Base-by-base conservation (phyloP, 108 stramenopile species). In the Skeletonema grethae region DNA sequence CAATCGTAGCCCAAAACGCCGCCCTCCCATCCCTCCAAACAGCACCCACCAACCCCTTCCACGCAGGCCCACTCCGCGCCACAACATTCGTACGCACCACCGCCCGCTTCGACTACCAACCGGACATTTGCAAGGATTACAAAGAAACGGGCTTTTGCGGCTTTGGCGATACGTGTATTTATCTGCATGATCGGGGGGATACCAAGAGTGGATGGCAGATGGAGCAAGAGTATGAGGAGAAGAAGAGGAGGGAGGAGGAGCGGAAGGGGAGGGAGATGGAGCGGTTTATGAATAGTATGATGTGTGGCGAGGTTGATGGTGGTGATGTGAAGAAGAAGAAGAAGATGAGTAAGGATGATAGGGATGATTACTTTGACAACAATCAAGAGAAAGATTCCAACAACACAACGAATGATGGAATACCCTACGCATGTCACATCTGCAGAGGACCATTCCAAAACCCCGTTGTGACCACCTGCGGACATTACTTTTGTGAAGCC, bases 121-220 rank as follows among this genome's bases (percentile, higher is more conserved):
- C 98, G 0, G 97, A 98, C 72, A 93, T 99, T 63, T 99, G 99
- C 85, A 99, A 99, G 73, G 99, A 99, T 63, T 99, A 98, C 82
- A 98, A 98, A 59, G 97, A 98, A 43, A 99, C 99, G 2, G 99
- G 99, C 41, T 99, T 97, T 82, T 99, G 99, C 70, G 99, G 99
- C 12, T 99, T 93, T 76, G 99, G 99, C 0, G 99, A 99, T 72
- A 94, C 88, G 9, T 99, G 99, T 59, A 98, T 97, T 64, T 99
- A 97, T 82, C 66, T 99, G 39, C 99, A 99, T 82, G 98, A 98
- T 76, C 83, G 99, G 24, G 95, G 96, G 12, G 93, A 97, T 74
- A 96, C 91, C 20, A 86, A 96, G 77, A 84, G 80, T 11, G 98
- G 98, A 28, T 98, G 97, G 97, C 91, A 98, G 82, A 77, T 97